These are phyloP conservation scores for Rosa chinensis DNA, from an alignment of 306 rosid genomes.

Conservation along the genomic window DNA sequence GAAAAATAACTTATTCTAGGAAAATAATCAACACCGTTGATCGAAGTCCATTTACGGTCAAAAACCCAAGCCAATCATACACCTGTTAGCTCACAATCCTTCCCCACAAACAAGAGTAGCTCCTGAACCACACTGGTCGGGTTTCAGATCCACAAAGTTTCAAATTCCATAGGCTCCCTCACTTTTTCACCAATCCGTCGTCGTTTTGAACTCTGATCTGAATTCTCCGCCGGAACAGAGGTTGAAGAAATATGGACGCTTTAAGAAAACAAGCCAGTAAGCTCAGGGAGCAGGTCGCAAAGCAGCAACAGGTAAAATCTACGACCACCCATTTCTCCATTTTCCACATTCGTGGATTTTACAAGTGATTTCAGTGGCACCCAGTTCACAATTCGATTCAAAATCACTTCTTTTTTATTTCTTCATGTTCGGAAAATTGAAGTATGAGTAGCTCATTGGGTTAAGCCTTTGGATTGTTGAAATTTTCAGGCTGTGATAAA, in stretches of 20 bases:
- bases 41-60: slow-evolving; percentile 11
- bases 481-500: slow-evolving; percentile 77
- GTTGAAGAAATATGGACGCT: slow-evolving; percentile 65
- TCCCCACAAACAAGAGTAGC: slow-evolving; percentile 8
- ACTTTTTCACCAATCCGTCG: not conserved
- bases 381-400: not conserved
- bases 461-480: not conserved
- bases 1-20: too few relatives aligned
- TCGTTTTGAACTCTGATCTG: not conserved
- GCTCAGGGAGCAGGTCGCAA: slow-evolving; percentile 88
- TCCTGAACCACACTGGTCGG: not conserved
- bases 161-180: not conserved
- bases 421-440: not conserved
- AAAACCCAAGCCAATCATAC: not conserved
- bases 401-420: not conserved
- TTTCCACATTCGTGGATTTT: not conserved
- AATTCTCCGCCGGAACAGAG: not conserved
- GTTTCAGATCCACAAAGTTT: slow-evolving; percentile 8
- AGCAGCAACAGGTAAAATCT: slow-evolving; percentile 70
- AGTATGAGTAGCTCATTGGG: not conserved
- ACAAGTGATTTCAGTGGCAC: slow-evolving; percentile 2
- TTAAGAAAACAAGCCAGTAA: slow-evolving; percentile 84
- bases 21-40: not conserved
- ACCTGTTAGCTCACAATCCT: not conserved
- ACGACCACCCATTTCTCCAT: not conserved